Conservation (phyloP, 1,139 yeast species). For the Pichia sp. region DNA sequence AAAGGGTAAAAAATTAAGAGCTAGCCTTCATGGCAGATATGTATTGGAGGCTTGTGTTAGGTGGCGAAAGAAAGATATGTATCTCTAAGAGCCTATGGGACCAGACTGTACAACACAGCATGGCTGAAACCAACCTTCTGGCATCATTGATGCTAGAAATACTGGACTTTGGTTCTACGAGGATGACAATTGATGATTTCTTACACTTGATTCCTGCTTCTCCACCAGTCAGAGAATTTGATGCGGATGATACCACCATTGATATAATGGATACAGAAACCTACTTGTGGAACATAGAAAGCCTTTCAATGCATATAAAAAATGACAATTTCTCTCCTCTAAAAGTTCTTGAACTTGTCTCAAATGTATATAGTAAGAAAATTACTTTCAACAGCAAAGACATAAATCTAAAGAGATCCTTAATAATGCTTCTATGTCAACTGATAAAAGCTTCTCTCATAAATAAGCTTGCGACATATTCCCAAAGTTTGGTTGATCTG, state of each 20-base stretch:
- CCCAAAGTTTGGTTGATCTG: neutral
- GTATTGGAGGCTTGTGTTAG: neutral
- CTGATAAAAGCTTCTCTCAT: constrained; percentile 4
- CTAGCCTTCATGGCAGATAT: neutral
- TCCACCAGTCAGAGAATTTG: constrained; percentile 1
- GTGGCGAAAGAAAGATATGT: neutral
- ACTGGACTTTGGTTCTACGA: constrained; percentile 1
- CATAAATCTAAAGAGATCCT: neutral
- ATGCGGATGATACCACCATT: neutral
- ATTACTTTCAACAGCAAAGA: too few species aligned
- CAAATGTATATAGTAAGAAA: neutral
- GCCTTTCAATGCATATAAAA: neutral
- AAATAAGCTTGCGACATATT: constrained; percentile 8
- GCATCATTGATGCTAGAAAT: neutral
- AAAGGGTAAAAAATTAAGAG: neutral
- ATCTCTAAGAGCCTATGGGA: neutral
- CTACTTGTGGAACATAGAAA: constrained; percentile 5
- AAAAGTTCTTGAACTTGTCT: neutral
- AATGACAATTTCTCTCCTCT: neutral
- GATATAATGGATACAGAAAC: constrained; percentile 1
- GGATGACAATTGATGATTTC: constrained; percentile 7
- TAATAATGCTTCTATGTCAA: constrained; percentile 8
- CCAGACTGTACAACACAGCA: neutral
- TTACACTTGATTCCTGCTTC: constrained; percentile 4
- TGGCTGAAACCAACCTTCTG: neutral